Evolutionary conservation across 2,329 filamentous ascomycete species (phyloP).

Genomic region (Endothia cerciana): DNA sequence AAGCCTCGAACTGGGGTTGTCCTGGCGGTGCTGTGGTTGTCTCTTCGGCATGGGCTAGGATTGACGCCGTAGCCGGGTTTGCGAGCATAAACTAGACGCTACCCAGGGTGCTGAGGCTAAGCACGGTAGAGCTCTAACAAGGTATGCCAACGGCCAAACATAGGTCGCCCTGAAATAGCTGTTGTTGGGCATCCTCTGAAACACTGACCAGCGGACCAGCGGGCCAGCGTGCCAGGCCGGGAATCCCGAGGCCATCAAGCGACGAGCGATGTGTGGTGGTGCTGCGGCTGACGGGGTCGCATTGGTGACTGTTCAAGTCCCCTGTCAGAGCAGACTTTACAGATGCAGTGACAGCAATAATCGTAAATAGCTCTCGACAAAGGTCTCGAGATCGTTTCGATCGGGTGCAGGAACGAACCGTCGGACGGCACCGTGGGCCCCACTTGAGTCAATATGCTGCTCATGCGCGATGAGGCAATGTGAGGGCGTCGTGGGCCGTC

Average conservation of each 20-base stretch:
- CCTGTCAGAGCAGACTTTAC: not conserved
- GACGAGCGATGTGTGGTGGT: not conserved
- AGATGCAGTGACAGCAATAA: not conserved
- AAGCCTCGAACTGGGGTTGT: not conserved
- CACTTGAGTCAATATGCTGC: not conserved
- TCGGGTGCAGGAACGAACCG: not conserved
- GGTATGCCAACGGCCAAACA: not conserved
- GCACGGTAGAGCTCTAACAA: not conserved
- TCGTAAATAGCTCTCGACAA: not conserved
- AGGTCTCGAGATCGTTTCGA: not conserved
- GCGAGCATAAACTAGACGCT: too few relatives aligned
- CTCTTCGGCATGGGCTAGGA: conserved; percentile 1
- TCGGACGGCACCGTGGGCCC: too few relatives aligned
- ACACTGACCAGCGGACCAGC: not conserved
- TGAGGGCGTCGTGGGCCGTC: conserved; percentile 29
- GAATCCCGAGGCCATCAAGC: not conserved
- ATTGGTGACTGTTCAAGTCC: not conserved
- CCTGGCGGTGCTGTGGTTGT: conserved; percentile 10
- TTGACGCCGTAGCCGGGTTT: too few relatives aligned
- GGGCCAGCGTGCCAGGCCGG: conserved; percentile 3
- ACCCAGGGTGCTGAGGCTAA: not conserved
- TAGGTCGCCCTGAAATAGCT: conserved; percentile 1
- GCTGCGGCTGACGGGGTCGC: not conserved
- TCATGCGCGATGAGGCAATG: conserved; percentile 23
- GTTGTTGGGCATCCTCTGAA: conserved; percentile 1